These are phyloP conservation scores for Yamadazyma sp. DNA, from an alignment of 805 yeast species.

Conservation along the genomic window DNA sequence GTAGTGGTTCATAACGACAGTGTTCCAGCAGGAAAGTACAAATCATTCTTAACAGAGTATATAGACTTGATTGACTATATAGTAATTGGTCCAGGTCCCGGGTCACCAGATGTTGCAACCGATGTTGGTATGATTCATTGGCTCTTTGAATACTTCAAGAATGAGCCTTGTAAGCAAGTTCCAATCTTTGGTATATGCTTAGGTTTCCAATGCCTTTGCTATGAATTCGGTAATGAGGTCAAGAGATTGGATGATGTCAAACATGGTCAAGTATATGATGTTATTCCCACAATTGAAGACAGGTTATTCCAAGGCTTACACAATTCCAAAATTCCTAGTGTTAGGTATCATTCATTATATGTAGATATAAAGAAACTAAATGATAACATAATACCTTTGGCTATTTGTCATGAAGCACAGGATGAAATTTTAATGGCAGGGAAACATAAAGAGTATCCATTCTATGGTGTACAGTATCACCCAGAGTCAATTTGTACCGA, in stretches of 20 bases:
- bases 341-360: constrained; percentile 85
- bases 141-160: constrained; percentile 31
- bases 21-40: constrained; percentile 27
- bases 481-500: constrained; percentile 91
- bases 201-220: constrained; percentile 84
- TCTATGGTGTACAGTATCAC: constrained; percentile 94
- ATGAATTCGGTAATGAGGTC: constrained; percentile 56
- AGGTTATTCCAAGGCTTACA: constrained; percentile 7
- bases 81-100: constrained; percentile 97
- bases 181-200: constrained; percentile 91
- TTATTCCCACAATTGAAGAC: constrained; percentile 42
- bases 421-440: constrained; percentile 72
- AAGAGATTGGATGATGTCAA: constrained; percentile 53
- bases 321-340: constrained; percentile 42
- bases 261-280: constrained; percentile 80
- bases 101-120: constrained; percentile 60
- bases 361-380: constrained; percentile 34
- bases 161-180: constrained; percentile 14
- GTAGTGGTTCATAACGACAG: constrained; percentile 64
- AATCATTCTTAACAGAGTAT: constrained; percentile 35
- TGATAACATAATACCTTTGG: constrained; percentile 52
- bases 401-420: constrained; percentile 47
- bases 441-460: constrained; percentile 56
- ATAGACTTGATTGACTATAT: constrained; percentile 65
- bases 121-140: constrained; percentile 78